These are phyloP conservation scores for Myriosclerotinia curreyana DNA, from an alignment of 2,329 filamentous ascomycete genomes.

Conservation along the genomic window DNA sequence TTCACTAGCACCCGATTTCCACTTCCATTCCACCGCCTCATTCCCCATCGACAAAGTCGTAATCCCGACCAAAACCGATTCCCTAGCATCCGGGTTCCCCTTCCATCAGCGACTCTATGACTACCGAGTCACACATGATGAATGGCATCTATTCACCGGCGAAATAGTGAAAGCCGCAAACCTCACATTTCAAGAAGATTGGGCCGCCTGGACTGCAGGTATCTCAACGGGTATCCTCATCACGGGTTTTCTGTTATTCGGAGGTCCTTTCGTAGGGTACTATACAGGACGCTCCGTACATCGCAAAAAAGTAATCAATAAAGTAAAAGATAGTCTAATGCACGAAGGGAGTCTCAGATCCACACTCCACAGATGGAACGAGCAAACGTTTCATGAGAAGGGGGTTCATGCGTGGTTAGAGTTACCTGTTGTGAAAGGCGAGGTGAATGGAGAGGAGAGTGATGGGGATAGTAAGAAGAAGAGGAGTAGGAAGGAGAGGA, in stretches of 20 bases:
- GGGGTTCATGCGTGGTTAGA: slow-evolving; percentile 35
- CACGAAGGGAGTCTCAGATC: slow-evolving; percentile 29
- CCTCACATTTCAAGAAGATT: slow-evolving; percentile 29
- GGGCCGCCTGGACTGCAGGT: slow-evolving; percentile 31
- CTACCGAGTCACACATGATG: slow-evolving; percentile 28
- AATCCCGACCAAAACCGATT: slow-evolving; percentile 30
- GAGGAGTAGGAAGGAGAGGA: slow-evolving; percentile 8
- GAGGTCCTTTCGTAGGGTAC: slow-evolving; percentile 31
- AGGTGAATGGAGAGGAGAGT: slow-evolving; percentile 16
- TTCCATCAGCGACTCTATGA: slow-evolving; percentile 28
- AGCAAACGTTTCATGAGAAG: slow-evolving; percentile 23
- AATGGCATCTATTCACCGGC: slow-evolving; percentile 33
- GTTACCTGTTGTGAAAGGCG: slow-evolving; percentile 27
- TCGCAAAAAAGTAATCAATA: slow-evolving; percentile 28
- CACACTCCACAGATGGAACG: slow-evolving; percentile 31
- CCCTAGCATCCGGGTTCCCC: slow-evolving; percentile 34
- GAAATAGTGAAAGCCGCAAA: slow-evolving; percentile 31
- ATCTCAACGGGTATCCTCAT: slow-evolving; percentile 30
- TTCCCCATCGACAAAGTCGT: slow-evolving; percentile 21
- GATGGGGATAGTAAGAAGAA: background rate
- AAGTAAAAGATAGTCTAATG: slow-evolving; percentile 29
- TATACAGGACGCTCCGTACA: slow-evolving; percentile 31
- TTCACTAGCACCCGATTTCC: slow-evolving; percentile 34
- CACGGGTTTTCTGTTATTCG: slow-evolving; percentile 27
- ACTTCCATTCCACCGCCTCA: slow-evolving; percentile 17